Percentiles rank a stretch among this genome's conserved stretches.
phyloP scores from a whole-genome alignment of 164 flowering plant genomes.

The Santalum album region DNA sequence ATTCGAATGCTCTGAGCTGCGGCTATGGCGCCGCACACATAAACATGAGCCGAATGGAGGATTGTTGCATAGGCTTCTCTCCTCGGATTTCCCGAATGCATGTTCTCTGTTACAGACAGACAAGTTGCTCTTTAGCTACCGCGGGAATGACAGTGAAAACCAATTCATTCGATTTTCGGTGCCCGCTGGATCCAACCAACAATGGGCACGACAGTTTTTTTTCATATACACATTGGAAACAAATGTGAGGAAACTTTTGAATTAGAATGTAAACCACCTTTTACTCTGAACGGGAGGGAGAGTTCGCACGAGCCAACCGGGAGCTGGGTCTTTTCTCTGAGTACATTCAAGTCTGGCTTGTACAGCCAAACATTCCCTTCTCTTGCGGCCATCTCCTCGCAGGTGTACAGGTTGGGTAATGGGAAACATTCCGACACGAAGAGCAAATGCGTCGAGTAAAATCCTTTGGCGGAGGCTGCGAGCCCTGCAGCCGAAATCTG shows the following conservation, averaged over 20 bases:
- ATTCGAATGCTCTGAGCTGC: constrained; percentile 65
- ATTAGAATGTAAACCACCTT: too few species aligned
- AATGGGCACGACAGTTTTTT: too few species aligned
- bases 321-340: constrained; percentile 42
- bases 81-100: constrained; percentile 17
- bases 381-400: constrained; percentile 38
- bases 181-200: too few species aligned
- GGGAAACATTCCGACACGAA: constrained; percentile 39
- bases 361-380: constrained; percentile 43
- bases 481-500: constrained; percentile 48
- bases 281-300: constrained; percentile 35
- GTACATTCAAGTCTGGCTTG: constrained; percentile 28
- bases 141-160: too few species aligned
- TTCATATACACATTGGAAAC: too few species aligned
- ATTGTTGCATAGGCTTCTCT: constrained; percentile 78
- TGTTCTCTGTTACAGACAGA: constrained; percentile 20
- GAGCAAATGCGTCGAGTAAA: constrained; percentile 29
- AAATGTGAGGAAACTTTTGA: too few species aligned
- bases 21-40: constrained; percentile 74
- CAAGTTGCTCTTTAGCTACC: neutral
- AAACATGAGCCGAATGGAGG: constrained; percentile 59
- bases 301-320: constrained; percentile 62
- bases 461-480: constrained; percentile 32
- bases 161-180: too few species aligned
- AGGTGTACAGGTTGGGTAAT: constrained; percentile 39